Evolutionary conservation across 139 green algal species (phyloP), one percentile per base, ranked within the genome.

Genomic region (Gonium pectorale): DNA sequence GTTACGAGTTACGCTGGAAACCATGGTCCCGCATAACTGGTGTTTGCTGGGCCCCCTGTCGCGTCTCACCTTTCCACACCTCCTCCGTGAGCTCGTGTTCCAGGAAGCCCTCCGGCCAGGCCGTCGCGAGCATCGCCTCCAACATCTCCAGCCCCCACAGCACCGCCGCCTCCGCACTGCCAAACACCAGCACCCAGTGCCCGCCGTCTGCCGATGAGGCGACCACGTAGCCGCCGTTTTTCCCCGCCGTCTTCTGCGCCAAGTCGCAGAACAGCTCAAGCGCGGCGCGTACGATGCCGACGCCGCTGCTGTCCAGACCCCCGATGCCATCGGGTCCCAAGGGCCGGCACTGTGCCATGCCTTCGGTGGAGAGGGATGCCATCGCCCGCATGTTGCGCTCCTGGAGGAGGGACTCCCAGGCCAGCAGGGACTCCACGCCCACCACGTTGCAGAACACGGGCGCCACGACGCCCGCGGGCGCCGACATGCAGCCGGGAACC

Each of bases 161-260:
- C 74, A 82, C 74, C 40, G 74, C 74, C n/a, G 33, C 26, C 56
- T 70, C 74, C 6, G 74, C 59, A 13, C 37, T 46, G 17, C 74
- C 74, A 44, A 82, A 82, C 38, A 82, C 74, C 29, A 82, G 43
- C 74, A 82, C 74, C 74, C 74, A 82, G 59, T 82, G 74, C 1
- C 59, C 74, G 17, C 74, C 74, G 29, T 82, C 74, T 5, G 74
- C 38, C 3, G 74, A 71, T 0, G 74, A 59, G 1, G 74, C 74
- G 27, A 82, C 74, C 38, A 82, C 74, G 60, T 82, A 82, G 59
- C 74, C 74, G 27, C 62, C 74, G 54, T 82, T 40, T 29, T 38
- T 33, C 24, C 26, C 9, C 33, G 59, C 59, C 40, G 66, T 17
- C 29, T 51, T 40, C n/a, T n/a, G 37, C 19, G 52, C 74, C 40